Evolutionary conservation across 1,284 basidiomycete species (phyloP), one percentile per base, ranked within the genome.

Genomic region (Ceratobasidium sp.): DNA sequence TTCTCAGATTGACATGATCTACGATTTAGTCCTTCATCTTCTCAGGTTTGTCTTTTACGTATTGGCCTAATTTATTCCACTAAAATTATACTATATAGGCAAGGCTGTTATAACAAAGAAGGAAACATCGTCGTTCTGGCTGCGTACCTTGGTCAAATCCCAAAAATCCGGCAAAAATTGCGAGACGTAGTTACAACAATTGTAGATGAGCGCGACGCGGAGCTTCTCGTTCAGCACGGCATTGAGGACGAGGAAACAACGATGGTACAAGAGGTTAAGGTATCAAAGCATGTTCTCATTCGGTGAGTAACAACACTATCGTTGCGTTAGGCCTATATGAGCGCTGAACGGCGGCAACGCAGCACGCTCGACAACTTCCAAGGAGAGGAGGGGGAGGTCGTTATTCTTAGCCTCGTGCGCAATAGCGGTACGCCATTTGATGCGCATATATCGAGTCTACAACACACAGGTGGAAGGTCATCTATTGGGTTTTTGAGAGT

Each of bases 291-390:
- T 62, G 91, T 91, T 81, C 76, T 80, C 61, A 57, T 78, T 73
- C 71, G 65, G 4, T 76, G 38, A 23, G 74, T 65, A 7, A 67
- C 13, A 52, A 54, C 28, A 20, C 28, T 28, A 81, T 77, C 38
- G 38, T 42, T 54, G 20, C 13, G 44, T 28, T 20, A 3, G 40
- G 33, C 17, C 26, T 70, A 40, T 64, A 67, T 15, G 17, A 48
- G 44, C 50, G 2, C 12, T 62, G n/a, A 68, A 54, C 17, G 13
- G n/a, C 33, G 17, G 44, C 26, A 59, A n/a, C 46, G 0, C 9
- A 88, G 92, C n/a, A 94, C 92, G 0, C 88, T 94, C 1, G 93
- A 94, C 80, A 93, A 91, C 78, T 94, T 90, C 81, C 93, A 94
- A 82, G 80, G 84, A 9, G 83, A 83, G 61, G 83, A 83, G 61